Base-by-base conservation (phyloP, 2,329 filamentous ascomycete species). In the Chaetomiaceae sp. region DNA sequence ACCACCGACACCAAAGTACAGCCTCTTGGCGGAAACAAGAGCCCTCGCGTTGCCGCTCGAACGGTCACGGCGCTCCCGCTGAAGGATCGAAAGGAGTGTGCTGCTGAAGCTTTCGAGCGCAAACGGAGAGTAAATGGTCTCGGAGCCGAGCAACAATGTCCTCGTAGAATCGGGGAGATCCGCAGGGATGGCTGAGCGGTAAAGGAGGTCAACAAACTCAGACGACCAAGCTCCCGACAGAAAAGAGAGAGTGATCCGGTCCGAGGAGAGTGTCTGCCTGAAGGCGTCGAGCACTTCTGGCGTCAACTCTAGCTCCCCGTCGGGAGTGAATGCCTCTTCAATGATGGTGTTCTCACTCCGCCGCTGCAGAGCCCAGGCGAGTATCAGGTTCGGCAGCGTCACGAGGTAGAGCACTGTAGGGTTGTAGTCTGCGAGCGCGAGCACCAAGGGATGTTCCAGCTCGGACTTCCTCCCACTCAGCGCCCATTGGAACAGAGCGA, bases 1-100 rank as follows among this genome's bases (percentile, higher is more conserved):
- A 0, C 89, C 89, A 0, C 89, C 89, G 5, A 94, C 89, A 3
- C 89, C 89, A 69, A 94, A 94, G 69, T 94, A 94, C 11, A 91
- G 77, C 59, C 82, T 81, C 72, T 94, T 94, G 1, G 89, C 89
- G 3, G 81, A 88, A 5, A 92, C 78, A 19, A 90, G 72, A 1
- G 85, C 83, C 45, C 79, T 79, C 0, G 83, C 81, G 47, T 73
- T 71, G 47, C 75, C 73, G 3, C 65, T 65, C 2, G 65, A 60
- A 1, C 61, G 61, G 50, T 68, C 63, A 42, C 65, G 60, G 45
- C 68, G 63, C 46, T 83, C 75, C 46, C 71, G 69, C 19, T 74
- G 65, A 40, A 91, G 71, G 15, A 89, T 71, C 4, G 71, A 71
- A 38, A 86, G 76, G 12, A 91, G 72, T 4, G 84, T 83, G 36